Percentiles rank a stretch among this genome's conserved stretches.
Conservation (phyloP, 805 yeast genomes). For the Ogataea nakhonphanomensis region DNA sequence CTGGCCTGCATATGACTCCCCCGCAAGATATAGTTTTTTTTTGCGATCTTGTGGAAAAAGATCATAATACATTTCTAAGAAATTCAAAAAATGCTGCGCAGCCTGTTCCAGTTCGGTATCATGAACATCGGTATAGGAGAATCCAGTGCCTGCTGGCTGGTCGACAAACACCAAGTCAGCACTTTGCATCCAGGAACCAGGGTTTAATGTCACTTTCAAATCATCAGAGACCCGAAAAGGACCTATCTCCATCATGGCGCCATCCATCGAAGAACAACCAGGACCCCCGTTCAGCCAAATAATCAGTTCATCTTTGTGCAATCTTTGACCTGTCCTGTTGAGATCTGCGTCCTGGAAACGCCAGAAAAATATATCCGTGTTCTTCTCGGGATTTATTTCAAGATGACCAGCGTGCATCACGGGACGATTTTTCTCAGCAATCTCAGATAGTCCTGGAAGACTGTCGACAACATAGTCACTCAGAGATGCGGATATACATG, state of each 20-base stretch:
- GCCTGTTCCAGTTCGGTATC: conserved; percentile 55
- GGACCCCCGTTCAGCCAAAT: conserved; percentile 99
- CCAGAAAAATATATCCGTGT: conserved; percentile 76
- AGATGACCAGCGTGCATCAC: conserved; percentile 67
- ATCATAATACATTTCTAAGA: conserved; percentile 62
- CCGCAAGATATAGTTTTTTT: conserved; percentile 75
- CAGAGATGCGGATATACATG: not conserved
- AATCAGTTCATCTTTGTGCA: conserved; percentile 41
- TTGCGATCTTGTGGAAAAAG: conserved; percentile 67
- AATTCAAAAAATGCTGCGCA: conserved; percentile 57
- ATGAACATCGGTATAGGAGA: conserved; percentile 58
- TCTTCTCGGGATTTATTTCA: conserved; percentile 48
- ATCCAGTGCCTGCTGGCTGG: conserved; percentile 95
- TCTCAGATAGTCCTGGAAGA: conserved; percentile 28
- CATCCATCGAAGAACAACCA: conserved; percentile 98
- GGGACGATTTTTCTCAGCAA: conserved; percentile 34
- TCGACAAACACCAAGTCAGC: conserved; percentile 84
- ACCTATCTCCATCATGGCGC: conserved; percentile 89
- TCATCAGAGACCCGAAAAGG: conserved; percentile 62
- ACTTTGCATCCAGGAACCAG: conserved; percentile 80
- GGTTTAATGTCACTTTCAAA: conserved; percentile 46
- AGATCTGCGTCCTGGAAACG: conserved; percentile 39
- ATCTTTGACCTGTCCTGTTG: conserved; percentile 1
- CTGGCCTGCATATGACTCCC: conserved; percentile 97
- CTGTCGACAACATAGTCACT: conserved; percentile 18